Base-by-base conservation (phyloP, 176 grass and related monocot species). In the Oropetium thomaeum region DNA sequence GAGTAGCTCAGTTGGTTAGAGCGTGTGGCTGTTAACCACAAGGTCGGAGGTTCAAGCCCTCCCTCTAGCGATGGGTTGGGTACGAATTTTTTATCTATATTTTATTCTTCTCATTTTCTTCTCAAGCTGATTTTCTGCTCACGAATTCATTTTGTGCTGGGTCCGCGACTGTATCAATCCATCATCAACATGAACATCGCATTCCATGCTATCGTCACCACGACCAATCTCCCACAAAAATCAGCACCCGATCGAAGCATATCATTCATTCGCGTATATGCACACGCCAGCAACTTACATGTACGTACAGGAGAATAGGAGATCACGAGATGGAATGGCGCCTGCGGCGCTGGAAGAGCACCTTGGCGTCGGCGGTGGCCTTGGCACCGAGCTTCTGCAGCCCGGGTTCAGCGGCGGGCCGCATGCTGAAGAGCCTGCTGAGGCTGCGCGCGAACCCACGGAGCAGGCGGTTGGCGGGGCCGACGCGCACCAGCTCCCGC, bases 21-120 rank as follows among this genome's bases (percentile, higher is more conserved):
- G 89, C 73, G 89, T 91, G 88, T 96, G 83, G 88, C 86, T 87
- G 86, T 96, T 96, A 96, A 92, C 89, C 93, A 80, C 81, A 87
- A 96, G 84, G 92, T 92, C 81, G 83, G 80, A 92, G 86, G 92
- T 96, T 96, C 84, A 76, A 87, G 69, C 83, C 92, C 83, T 96
- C 77, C 89, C n/a, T 85, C 89, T 85, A 92, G 84, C 84, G 89
- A 0, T n/a, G n/a, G n/a, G n/a, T n/a, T n/a, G n/a, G n/a, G n/a
- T n/a, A n/a, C n/a, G n/a, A n/a, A n/a, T n/a, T n/a, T n/a, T n/a
- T n/a, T n/a, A n/a, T n/a, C n/a, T n/a, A n/a, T 2, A 12, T n/a
- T 7, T 4, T 67, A 5, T 20, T 1, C 19, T 14, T 4, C 19
- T 8, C 6, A 9, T 52, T 52, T 43, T 43, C 1, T 43, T 43